A percentile compares a stretch with the other conserved stretches of the same genome.
These are phyloP conservation scores for Phytophthora colocasiae DNA, from an alignment of 352 stramenopile species.

Conservation along the genomic window DNA sequence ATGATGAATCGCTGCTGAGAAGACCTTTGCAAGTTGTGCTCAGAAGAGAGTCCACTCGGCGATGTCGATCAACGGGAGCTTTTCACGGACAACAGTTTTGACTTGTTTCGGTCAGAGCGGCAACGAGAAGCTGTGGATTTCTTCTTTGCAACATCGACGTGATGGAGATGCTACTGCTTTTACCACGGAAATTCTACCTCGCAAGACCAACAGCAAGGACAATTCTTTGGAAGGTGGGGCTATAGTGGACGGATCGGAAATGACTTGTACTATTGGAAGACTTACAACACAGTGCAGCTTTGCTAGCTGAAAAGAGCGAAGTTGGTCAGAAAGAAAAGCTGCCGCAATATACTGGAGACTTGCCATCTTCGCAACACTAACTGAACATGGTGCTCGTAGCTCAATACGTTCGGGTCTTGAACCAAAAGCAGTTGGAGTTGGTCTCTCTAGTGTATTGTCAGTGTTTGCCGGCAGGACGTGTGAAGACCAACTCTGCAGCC, in stretches of 20 bases:
- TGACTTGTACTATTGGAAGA: constrained; percentile 84
- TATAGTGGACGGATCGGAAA: constrained; percentile 73
- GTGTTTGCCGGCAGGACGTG: no score
- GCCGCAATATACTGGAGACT: no score
- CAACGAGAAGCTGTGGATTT: constrained; percentile 62
- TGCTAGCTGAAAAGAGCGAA: constrained; percentile 18
- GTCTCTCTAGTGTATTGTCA: no score
- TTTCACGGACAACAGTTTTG: constrained; percentile 62
- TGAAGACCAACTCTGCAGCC: no score
- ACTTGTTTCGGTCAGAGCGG: constrained; percentile 51
- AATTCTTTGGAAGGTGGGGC: constrained; percentile 48
- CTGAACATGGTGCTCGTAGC: no score
- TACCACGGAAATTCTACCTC: constrained; percentile 76
- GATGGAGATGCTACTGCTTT: constrained; percentile 72
- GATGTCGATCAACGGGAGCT: constrained; percentile 58
- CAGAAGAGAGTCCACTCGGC: constrained; percentile 65
- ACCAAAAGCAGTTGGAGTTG: no score
- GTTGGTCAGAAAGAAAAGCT: no score
- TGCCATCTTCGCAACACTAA: no score
- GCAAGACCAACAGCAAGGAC: constrained; percentile 40
- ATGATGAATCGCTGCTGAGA: constrained; percentile 43
- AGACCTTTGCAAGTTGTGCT: constrained; percentile 73
- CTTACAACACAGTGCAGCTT: constrained; percentile 61
- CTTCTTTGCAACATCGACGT: constrained; percentile 56
- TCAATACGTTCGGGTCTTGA: no score